Percentiles rank a stretch among this genome's conserved stretches.
Evolutionary conservation across 140 eudicot genomes (phyloP).

Genomic region (Bidens hawaiensis): DNA sequence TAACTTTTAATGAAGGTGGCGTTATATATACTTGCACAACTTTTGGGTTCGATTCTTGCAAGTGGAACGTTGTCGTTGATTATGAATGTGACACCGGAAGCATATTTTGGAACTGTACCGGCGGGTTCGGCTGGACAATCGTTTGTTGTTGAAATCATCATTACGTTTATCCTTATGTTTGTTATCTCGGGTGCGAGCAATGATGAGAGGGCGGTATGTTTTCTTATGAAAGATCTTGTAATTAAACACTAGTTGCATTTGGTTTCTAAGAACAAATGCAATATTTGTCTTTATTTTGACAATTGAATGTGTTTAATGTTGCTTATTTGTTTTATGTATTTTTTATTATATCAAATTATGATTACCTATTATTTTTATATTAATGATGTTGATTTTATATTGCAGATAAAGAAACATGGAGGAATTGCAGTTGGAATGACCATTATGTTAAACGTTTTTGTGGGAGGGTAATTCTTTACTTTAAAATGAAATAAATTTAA

Average conservation of each 20-base stretch:
- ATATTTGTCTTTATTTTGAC: too few species aligned
- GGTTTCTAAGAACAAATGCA: too few species aligned
- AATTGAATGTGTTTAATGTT: too few species aligned
- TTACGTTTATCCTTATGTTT: conserved; percentile 76
- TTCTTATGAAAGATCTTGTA: background rate
- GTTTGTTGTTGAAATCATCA: conserved; percentile 58
- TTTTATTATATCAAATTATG: background rate
- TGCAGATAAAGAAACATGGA: conserved; percentile 58
- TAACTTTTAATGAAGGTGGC: conserved; percentile 30
- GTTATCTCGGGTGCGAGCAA: conserved; percentile 65
- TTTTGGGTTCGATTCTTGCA: conserved; percentile 62
- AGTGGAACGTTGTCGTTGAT: conserved; percentile 48
- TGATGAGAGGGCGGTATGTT: conserved; percentile 62
- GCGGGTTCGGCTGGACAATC: conserved; percentile 54
- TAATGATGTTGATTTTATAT: background rate
- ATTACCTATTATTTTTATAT: background rate
- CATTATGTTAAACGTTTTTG: conserved; percentile 65
- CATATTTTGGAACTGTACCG: conserved; percentile 71
- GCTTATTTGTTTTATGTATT: too few species aligned
- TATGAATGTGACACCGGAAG: conserved; percentile 40
- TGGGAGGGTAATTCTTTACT: conserved; percentile 58
- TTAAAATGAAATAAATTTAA: background rate
- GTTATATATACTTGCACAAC: conserved; percentile 43
- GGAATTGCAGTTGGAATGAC: conserved; percentile 89
- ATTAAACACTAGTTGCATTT: background rate